Evolutionary conservation across 2,329 filamentous ascomycete species (phyloP).

Genomic region (Diaporthe sp.): DNA sequence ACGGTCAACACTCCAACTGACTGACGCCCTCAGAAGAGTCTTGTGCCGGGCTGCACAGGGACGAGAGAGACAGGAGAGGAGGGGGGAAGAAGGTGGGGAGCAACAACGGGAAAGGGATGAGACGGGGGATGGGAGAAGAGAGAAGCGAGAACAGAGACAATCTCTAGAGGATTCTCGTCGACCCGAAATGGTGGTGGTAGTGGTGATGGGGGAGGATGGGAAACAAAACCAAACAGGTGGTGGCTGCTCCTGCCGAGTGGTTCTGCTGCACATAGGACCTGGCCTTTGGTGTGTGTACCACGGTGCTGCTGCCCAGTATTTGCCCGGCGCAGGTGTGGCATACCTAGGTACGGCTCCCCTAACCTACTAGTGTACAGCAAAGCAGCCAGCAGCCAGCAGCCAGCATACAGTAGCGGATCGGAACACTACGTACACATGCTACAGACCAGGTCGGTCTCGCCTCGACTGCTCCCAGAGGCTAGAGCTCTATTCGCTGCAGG

Average conservation of each 20-base stretch:
- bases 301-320: not conserved
- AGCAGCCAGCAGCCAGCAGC: too few species aligned
- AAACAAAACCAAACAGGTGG: conserved; percentile 16
- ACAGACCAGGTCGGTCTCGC: conserved; percentile 16
- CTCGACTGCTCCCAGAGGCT: conserved; percentile 12
- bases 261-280: not conserved
- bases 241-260: conserved; percentile 4
- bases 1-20: conserved; percentile 39
- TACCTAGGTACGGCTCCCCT: not conserved
- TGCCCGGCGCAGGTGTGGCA: not conserved
- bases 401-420: conserved; percentile 14
- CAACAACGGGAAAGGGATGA: conserved; percentile 1
- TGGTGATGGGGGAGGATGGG: conserved; percentile 19
- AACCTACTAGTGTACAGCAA: too few species aligned
- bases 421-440: conserved; percentile 14
- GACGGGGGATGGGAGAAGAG: conserved; percentile 22
- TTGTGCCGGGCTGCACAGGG: not conserved
- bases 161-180: conserved; percentile 37
- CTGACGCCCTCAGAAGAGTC: conserved; percentile 16
- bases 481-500: conserved; percentile 26
- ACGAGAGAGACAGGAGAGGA: not conserved
- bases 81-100: conserved; percentile 16
- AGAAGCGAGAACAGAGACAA: conserved; percentile 32
- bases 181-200: conserved; percentile 33
- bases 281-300: not conserved